phyloP scores from a whole-genome alignment of 2,329 filamentous ascomycete genomes.

The Lachnellula hyalina region DNA sequence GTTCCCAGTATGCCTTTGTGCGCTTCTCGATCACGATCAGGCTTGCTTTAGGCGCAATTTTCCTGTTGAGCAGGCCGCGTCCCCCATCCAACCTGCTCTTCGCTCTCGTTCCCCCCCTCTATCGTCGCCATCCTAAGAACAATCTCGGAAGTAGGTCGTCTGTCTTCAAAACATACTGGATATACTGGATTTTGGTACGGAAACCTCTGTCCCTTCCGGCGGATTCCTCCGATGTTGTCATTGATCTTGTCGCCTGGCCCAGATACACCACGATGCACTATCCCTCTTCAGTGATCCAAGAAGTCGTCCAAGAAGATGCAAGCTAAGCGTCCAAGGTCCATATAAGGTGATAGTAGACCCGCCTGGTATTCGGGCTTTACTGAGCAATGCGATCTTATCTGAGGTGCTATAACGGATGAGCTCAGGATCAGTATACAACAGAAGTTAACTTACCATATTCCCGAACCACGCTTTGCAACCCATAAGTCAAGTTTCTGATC shows the following conservation, averaged over 20 bases:
- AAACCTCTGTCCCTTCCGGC: too few species aligned
- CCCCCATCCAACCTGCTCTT: too few species aligned
- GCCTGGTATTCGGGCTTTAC: slow-evolving; percentile 6
- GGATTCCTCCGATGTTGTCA: too few species aligned
- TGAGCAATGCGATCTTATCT: slow-evolving; percentile 19
- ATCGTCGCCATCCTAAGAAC: too few species aligned
- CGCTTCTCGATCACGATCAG: background rate
- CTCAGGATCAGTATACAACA: slow-evolving; percentile 1
- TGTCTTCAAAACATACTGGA: too few species aligned
- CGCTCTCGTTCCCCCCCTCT: too few species aligned
- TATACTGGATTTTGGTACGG: too few species aligned
- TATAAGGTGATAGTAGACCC: slow-evolving; percentile 16
- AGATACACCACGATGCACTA: background rate
- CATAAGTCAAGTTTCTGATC: slow-evolving; percentile 21
- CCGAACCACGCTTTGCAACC: slow-evolving; percentile 19
- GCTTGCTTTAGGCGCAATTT: too few species aligned
- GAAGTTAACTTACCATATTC: slow-evolving; percentile 23
- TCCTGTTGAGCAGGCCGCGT: too few species aligned
- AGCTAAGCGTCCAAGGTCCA: slow-evolving; percentile 25
- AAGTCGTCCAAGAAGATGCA: slow-evolving; percentile 30
- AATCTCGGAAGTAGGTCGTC: too few species aligned
- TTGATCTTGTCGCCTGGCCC: background rate
- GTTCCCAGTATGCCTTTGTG: background rate
- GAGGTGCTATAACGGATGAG: slow-evolving; percentile 19
- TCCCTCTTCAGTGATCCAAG: slow-evolving; percentile 18